Evolutionary conservation across 345 rosid genomes (phyloP).

Genomic region (Nephelium lappaceum): DNA sequence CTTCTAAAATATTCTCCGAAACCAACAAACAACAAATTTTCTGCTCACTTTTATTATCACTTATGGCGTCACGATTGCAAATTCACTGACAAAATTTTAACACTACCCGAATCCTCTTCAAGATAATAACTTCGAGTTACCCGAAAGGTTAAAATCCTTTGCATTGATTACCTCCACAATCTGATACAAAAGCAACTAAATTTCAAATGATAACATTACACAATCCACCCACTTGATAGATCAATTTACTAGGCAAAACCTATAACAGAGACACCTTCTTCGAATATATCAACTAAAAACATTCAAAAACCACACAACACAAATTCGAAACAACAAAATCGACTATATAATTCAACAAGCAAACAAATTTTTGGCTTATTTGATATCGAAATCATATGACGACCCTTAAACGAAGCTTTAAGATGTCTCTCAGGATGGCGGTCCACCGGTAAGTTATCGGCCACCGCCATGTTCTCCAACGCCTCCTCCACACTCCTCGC

Average conservation of each 20-base stretch:
- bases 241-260: too few relatives aligned
- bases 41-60: too few relatives aligned
- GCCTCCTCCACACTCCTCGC: conserved; percentile 93
- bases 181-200: neutral
- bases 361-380: neutral
- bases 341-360: too few relatives aligned
- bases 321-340: too few relatives aligned
- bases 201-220: too few relatives aligned
- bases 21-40: too few relatives aligned
- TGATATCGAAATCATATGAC: neutral
- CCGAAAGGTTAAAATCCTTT: neutral
- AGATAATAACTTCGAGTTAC: neutral
- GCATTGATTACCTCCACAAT: neutral
- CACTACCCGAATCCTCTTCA: neutral
- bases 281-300: too few relatives aligned
- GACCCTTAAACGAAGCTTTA: conserved; percentile 93
- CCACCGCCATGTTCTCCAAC: conserved; percentile 62
- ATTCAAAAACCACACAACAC: too few relatives aligned
- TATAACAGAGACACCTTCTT: too few relatives aligned
- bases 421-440: conserved; percentile 88
- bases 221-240: too few relatives aligned
- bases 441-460: conserved; percentile 76
- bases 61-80: too few relatives aligned
- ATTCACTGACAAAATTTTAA: neutral
- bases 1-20: too few relatives aligned